Conservation (phyloP, 2,329 filamentous ascomycete species). For the Sphaerulina musiva region DNA sequence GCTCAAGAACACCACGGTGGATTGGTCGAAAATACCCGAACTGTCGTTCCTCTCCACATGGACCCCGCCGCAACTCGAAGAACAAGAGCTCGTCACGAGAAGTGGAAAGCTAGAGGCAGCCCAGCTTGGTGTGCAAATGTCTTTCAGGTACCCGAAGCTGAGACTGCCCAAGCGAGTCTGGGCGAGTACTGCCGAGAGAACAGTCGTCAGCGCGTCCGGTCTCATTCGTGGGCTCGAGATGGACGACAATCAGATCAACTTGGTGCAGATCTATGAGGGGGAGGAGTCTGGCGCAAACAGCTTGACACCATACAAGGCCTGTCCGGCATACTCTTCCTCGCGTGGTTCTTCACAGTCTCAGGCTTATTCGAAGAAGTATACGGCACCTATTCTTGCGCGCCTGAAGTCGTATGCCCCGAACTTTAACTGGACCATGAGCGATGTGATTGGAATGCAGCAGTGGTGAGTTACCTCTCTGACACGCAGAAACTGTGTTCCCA, state of each 20-base stretch:
- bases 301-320: slow-evolving; percentile 59
- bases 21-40: slow-evolving; percentile 52
- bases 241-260: slow-evolving; percentile 48
- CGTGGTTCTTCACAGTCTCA: slow-evolving; percentile 49
- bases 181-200: slow-evolving; percentile 58
- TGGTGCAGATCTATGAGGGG: slow-evolving; percentile 52
- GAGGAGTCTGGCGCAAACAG: slow-evolving; percentile 53
- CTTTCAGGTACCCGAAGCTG: slow-evolving; percentile 53
- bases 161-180: slow-evolving; percentile 51
- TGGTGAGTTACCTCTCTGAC: slow-evolving; percentile 31
- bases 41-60: slow-evolving; percentile 53
- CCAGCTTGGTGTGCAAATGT: slow-evolving; percentile 53
- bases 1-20: slow-evolving; percentile 51
- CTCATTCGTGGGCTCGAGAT: slow-evolving; percentile 53
- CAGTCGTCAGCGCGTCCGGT: slow-evolving; percentile 51
- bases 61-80: slow-evolving; percentile 48
- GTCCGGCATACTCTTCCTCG: slow-evolving; percentile 55
- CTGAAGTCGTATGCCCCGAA: slow-evolving; percentile 47
- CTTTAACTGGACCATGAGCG: slow-evolving; percentile 58
- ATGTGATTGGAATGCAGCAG: slow-evolving; percentile 61
- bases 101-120: slow-evolving; percentile 56
- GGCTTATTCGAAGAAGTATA: slow-evolving; percentile 47
- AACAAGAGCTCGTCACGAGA: slow-evolving; percentile 55
- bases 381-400: slow-evolving; percentile 54
- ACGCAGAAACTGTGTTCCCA: too few species aligned